Conservation (phyloP, 345 rosid species). For the Populus alba region DNA sequence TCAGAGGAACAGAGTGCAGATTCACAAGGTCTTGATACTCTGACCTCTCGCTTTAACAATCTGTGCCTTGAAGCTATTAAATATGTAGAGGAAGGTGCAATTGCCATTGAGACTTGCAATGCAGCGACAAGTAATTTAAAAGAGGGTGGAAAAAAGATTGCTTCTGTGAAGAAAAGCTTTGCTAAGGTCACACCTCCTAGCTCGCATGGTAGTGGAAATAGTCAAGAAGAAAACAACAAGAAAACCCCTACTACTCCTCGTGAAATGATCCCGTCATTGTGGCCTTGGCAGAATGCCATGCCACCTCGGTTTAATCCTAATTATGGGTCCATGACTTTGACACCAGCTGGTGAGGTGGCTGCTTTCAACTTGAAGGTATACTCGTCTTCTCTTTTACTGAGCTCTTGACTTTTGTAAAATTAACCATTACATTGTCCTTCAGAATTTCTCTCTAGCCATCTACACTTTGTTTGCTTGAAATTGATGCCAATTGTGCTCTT, state of each 20-base stretch:
- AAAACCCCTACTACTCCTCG: conserved; percentile 33
- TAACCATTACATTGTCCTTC: not conserved
- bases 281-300: conserved; percentile 59
- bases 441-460: not conserved
- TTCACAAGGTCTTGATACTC: conserved; percentile 35
- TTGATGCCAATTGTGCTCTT: not conserved
- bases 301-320: conserved; percentile 48
- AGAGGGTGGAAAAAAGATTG: conserved; percentile 46
- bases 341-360: conserved; percentile 48
- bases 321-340: conserved; percentile 52
- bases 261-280: conserved; percentile 43
- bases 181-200: conserved; percentile 35
- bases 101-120: conserved; percentile 48
- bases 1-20: conserved; percentile 39
- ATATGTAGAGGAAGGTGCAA: conserved; percentile 60
- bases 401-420: not conserved
- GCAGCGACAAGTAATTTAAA: conserved; percentile 41
- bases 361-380: conserved; percentile 58
- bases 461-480: not conserved
- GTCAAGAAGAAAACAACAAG: conserved; percentile 39
- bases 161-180: conserved; percentile 44
- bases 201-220: conserved; percentile 40
- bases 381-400: not conserved
- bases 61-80: conserved; percentile 53
- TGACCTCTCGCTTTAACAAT: conserved; percentile 53